These are phyloP conservation scores for Solanum stenotomum DNA, from an alignment of 257 asterid species.

Conservation along the genomic window DNA sequence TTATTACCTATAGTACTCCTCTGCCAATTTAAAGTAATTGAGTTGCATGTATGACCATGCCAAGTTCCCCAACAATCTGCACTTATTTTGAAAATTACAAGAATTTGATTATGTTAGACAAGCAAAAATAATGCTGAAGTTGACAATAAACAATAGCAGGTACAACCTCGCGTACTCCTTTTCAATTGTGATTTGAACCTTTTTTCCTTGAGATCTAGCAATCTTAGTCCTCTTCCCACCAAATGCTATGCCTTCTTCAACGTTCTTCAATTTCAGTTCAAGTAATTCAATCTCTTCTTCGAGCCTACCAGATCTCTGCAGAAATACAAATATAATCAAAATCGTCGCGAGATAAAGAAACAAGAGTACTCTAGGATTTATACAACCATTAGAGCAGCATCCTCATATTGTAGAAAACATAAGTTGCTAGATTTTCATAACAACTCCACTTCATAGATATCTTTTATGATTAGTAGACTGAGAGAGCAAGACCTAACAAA, in stretches of 20 bases:
- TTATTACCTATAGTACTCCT: constrained; percentile 63
- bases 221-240: constrained; percentile 66
- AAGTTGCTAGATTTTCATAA: neutral
- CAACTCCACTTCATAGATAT: neutral
- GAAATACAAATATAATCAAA: neutral
- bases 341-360: neutral
- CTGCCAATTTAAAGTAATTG: constrained; percentile 65
- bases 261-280: constrained; percentile 46
- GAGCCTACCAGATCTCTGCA: constrained; percentile 75
- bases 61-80: constrained; percentile 81
- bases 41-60: constrained; percentile 88
- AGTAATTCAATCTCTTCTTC: constrained; percentile 71
- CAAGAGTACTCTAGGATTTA: neutral
- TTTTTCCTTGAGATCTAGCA: constrained; percentile 89
- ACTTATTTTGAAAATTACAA: neutral
- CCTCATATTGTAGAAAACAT: neutral
- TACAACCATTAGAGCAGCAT: neutral
- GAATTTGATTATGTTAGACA: neutral
- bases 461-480: neutral
- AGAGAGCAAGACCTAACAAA: neutral
- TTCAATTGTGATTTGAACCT: constrained; percentile 58
- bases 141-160: neutral
- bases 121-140: neutral
- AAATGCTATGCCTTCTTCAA: constrained; percentile 64
- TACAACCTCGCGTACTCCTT: constrained; percentile 78